phyloP scores from a whole-genome alignment of 2,329 filamentous ascomycete genomes.

The Podosphaera fusca region DNA sequence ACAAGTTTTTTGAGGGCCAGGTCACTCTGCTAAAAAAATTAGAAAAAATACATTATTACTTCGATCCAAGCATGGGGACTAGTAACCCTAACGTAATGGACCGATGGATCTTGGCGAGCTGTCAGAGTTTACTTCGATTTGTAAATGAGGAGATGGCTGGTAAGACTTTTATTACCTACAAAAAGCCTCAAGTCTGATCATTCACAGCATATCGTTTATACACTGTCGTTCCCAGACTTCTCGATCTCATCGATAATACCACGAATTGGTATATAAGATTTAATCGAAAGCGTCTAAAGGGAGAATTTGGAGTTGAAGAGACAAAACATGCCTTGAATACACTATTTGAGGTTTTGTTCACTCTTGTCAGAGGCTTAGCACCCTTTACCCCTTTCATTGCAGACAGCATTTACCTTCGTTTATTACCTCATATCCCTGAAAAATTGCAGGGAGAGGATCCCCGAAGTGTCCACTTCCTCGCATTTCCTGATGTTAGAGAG shows the following conservation, averaged over 20 bases:
- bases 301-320: slow-evolving; percentile 65
- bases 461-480: slow-evolving; percentile 76
- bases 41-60: slow-evolving; percentile 51
- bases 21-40: slow-evolving; percentile 71
- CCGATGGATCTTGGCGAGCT: slow-evolving; percentile 80
- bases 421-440: slow-evolving; percentile 62
- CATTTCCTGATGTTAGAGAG: slow-evolving; percentile 69
- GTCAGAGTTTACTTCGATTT: slow-evolving; percentile 74
- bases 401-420: slow-evolving; percentile 74
- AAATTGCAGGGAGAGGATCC: slow-evolving; percentile 45
- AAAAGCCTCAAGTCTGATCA: slow-evolving; percentile 1
- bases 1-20: slow-evolving; percentile 88
- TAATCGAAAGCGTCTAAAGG: slow-evolving; percentile 78
- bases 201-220: slow-evolving; percentile 48
- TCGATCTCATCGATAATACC: slow-evolving; percentile 72
- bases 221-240: slow-evolving; percentile 70
- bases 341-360: slow-evolving; percentile 81
- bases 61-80: slow-evolving; percentile 51
- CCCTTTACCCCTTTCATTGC: slow-evolving; percentile 93
- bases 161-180: slow-evolving; percentile 19
- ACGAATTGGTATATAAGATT: slow-evolving; percentile 99
- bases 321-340: slow-evolving; percentile 82
- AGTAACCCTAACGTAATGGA: slow-evolving; percentile 86
- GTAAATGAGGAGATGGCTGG: slow-evolving; percentile 81
- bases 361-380: slow-evolving; percentile 65